A percentile compares a stretch with the other conserved stretches of the same genome.
Evolutionary conservation across 331 rosid genomes (phyloP).

Genomic region (Arachis monticola): DNA sequence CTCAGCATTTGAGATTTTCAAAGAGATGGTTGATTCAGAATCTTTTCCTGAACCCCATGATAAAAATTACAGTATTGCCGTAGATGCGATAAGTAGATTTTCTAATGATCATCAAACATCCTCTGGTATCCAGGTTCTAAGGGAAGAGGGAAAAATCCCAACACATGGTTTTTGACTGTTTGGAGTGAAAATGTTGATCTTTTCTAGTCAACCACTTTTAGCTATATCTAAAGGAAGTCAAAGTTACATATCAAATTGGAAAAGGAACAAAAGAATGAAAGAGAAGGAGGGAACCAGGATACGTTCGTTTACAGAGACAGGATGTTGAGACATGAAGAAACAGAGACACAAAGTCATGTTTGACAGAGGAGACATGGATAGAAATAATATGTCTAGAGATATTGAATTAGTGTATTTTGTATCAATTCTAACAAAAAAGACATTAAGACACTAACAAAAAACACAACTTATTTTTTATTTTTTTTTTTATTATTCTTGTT

Average conservation of each 20-base stretch:
- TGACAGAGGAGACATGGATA: too few species aligned
- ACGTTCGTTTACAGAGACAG: too few species aligned
- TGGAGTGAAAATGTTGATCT: slow-evolving; percentile 15
- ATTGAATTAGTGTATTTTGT: too few species aligned
- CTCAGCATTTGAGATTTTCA: slow-evolving; percentile 63
- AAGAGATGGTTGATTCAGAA: slow-evolving; percentile 58
- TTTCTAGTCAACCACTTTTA: slow-evolving; percentile 6
- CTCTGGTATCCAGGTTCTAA: slow-evolving; percentile 48
- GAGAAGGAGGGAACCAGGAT: too few species aligned
- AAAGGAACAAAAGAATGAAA: slow-evolving; percentile 4
- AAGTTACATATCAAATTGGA: slow-evolving; percentile 18
- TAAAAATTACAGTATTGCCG: slow-evolving; percentile 53
- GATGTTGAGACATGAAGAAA: too few species aligned
- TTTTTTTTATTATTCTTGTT: too few species aligned
- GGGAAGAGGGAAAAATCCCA: slow-evolving; percentile 61
- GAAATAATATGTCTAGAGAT: too few species aligned
- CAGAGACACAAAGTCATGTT: too few species aligned
- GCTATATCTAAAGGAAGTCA: slow-evolving; percentile 13
- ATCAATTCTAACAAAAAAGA: too few species aligned
- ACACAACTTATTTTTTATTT: too few species aligned
- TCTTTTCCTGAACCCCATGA: slow-evolving; percentile 55
- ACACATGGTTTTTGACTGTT: slow-evolving; percentile 33
- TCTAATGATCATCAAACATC: slow-evolving; percentile 55
- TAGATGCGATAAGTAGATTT: slow-evolving; percentile 59
- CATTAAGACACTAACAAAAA: too few species aligned